These are phyloP conservation scores for Allium sativum DNA, from an alignment of 106 monocot genomes.

Conservation along the genomic window DNA sequence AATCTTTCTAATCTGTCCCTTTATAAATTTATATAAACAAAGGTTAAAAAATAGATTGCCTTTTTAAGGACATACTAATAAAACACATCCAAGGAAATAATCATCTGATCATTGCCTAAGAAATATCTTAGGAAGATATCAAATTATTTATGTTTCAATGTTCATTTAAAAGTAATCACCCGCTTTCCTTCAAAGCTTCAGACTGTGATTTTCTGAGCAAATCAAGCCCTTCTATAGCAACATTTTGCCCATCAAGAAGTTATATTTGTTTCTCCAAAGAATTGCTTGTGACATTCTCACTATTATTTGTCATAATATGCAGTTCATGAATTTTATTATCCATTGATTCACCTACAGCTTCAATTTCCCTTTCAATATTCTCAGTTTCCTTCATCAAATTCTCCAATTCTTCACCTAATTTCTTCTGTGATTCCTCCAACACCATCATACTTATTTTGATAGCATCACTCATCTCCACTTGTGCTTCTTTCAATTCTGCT, in stretches of 20 bases:
- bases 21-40: background rate
- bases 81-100: no score
- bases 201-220: conserved; percentile 60
- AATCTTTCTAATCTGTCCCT: conserved; percentile 61
- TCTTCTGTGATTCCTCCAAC: conserved; percentile 47
- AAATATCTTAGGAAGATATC: no score
- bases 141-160: no score
- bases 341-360: conserved; percentile 50
- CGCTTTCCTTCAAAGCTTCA: conserved; percentile 78
- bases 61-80: no score
- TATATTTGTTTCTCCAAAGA: conserved; percentile 70
- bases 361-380: conserved; percentile 47
- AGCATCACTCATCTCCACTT: conserved; percentile 40
- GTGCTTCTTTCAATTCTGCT: conserved; percentile 33
- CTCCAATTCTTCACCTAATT: conserved; percentile 48
- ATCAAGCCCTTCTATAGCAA: conserved; percentile 57
- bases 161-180: conserved; percentile 12
- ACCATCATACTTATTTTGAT: conserved; percentile 37
- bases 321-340: conserved; percentile 60
- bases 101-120: no score
- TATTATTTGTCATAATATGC: conserved; percentile 55
- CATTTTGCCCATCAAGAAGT: conserved; percentile 54
- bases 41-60: background rate
- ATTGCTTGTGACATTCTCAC: conserved; percentile 27
- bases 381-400: conserved; percentile 40